Conservation (phyloP, 2,329 filamentous ascomycete species). For the Ophiostoma piceae region DNA sequence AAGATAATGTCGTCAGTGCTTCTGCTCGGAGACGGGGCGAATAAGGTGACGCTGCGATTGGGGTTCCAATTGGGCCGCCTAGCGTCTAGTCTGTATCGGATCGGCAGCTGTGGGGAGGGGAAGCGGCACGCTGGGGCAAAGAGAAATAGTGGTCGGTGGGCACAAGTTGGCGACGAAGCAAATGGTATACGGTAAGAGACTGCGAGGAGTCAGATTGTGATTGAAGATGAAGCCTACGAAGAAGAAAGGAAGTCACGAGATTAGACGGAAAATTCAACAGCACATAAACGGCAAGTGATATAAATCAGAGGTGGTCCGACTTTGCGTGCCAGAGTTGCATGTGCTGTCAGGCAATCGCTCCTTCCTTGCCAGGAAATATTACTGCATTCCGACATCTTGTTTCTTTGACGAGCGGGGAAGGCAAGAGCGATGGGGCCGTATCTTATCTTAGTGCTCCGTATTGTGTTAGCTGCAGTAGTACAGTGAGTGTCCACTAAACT, state of each 20-base stretch:
- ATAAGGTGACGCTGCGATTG: constrained; percentile 8
- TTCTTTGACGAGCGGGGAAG: constrained; percentile 14
- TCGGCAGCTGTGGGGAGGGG: constrained; percentile 11
- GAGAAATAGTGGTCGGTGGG: not conserved
- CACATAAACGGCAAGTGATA: too few species aligned
- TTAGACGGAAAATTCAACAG: not conserved
- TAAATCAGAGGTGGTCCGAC: constrained; percentile 2
- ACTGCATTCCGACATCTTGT: not conserved
- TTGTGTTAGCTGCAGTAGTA: not conserved
- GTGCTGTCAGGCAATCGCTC: not conserved
- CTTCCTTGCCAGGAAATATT: constrained; percentile 3
- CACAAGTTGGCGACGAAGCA: not conserved
- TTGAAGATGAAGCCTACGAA: not conserved
- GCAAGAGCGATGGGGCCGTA: not conserved
- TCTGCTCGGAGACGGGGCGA: not conserved
- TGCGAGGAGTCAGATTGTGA: not conserved
- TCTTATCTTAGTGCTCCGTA: not conserved
- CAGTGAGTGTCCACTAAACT: not conserved
- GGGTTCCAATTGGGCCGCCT: constrained; percentile 4
- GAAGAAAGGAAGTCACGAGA: not conserved
- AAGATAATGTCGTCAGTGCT: constrained; percentile 2
- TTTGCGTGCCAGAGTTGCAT: constrained; percentile 1
- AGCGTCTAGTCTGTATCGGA: not conserved
- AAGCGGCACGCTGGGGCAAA: not conserved
- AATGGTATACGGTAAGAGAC: not conserved